Percentiles rank a stretch among this genome's conserved stretches.
Evolutionary conservation across 257 asterid genomes (phyloP).

Genomic region (Penstemon barbatus): DNA sequence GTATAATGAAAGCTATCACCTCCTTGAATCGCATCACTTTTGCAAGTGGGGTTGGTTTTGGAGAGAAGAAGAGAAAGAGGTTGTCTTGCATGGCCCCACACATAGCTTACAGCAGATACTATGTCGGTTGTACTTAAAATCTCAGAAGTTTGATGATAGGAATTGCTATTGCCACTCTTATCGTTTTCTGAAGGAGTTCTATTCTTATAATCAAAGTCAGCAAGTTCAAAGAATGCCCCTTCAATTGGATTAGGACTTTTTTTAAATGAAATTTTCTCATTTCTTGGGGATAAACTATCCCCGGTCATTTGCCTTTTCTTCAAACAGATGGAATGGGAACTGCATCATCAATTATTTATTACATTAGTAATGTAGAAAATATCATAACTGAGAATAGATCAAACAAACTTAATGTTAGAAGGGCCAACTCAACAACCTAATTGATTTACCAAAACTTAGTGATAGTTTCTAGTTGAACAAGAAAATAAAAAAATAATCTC

Average conservation of each 20-base stretch:
- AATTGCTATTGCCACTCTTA: slow-evolving; percentile 30
- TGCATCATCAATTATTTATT: slow-evolving; percentile 26
- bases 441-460: neutral
- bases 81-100: slow-evolving; percentile 55
- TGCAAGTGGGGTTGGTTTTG: slow-evolving; percentile 36
- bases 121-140: slow-evolving; percentile 64
- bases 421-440: slow-evolving; percentile 10
- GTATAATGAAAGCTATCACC: slow-evolving; percentile 36
- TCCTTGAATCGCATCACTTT: slow-evolving; percentile 32
- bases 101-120: slow-evolving; percentile 60
- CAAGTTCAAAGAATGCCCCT: slow-evolving; percentile 46
- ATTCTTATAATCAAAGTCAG: slow-evolving; percentile 33
- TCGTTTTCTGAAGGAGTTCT: slow-evolving; percentile 38
- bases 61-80: slow-evolving; percentile 59
- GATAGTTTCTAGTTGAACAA: neutral
- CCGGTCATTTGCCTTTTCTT: slow-evolving; percentile 40
- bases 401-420: neutral
- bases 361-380: slow-evolving; percentile 4
- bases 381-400: slow-evolving; percentile 9
- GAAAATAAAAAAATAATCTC: neutral
- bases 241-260: slow-evolving; percentile 38
- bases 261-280: slow-evolving; percentile 49
- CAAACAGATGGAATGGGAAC: slow-evolving; percentile 26
- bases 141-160: slow-evolving; percentile 44
- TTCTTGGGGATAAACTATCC: slow-evolving; percentile 40